A percentile compares a stretch with the other conserved stretches of the same genome.
These are phyloP conservation scores for Alternaria sp. DNA, from an alignment of 2,329 filamentous ascomycete species.

Conservation along the genomic window DNA sequence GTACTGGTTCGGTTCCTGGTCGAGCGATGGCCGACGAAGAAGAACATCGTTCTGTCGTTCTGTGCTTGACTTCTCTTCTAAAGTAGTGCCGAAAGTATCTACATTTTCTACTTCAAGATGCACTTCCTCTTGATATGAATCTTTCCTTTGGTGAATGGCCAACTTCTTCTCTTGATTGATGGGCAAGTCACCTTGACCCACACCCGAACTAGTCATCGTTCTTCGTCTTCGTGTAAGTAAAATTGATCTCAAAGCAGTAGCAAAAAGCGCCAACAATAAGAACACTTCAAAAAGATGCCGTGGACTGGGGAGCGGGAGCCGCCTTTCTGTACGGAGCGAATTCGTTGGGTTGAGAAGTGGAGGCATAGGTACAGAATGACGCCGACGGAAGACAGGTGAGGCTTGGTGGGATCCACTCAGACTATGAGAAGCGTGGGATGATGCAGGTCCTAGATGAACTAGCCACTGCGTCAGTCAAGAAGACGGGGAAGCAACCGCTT, in stretches of 20 bases:
- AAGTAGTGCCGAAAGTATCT: neutral
- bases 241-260: constrained; percentile 22
- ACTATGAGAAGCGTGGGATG: constrained; percentile 25
- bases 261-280: constrained; percentile 26
- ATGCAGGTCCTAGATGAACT: constrained; percentile 38
- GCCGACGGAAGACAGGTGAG: constrained; percentile 14
- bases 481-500: constrained; percentile 31
- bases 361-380: constrained; percentile 37
- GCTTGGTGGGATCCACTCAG: constrained; percentile 27
- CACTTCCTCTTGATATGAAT: neutral
- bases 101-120: neutral
- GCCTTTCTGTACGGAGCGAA: constrained; percentile 19
- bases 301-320: constrained; percentile 4
- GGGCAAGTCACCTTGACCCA: neutral
- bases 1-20: constrained; percentile 14
- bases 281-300: constrained; percentile 21
- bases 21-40: neutral
- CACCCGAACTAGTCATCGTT: constrained; percentile 7
- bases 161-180: neutral
- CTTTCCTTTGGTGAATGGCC: constrained; percentile 4
- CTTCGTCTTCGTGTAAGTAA: constrained; percentile 25
- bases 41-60: neutral
- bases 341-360: constrained; percentile 29
- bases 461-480: constrained; percentile 37
- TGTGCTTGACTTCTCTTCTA: neutral